Evolutionary conservation across 257 asterid genomes (phyloP).

Genomic region (Solanum infundibuliforme): DNA sequence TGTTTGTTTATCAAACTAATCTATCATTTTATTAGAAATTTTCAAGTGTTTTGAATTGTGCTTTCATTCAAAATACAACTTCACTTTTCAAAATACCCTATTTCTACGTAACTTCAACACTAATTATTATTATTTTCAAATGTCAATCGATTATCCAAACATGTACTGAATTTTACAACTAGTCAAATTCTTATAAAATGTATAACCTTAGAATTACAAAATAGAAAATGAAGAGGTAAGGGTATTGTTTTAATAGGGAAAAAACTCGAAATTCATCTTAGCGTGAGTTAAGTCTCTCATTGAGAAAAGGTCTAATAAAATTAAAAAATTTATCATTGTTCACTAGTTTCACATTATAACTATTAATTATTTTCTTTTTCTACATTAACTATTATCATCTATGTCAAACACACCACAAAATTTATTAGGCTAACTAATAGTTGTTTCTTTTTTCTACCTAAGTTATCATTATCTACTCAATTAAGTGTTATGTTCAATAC

Average conservation of each 20-base stretch:
- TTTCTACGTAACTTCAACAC: background rate
- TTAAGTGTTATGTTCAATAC: background rate
- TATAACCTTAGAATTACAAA: background rate
- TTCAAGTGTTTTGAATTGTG: background rate
- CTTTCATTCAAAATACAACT: background rate
- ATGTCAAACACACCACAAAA: background rate
- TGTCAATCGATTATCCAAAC: background rate
- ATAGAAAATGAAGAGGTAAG: background rate
- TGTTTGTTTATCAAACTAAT: background rate
- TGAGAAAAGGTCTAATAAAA: background rate
- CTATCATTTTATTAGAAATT: background rate
- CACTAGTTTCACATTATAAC: background rate
- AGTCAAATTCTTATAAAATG: background rate
- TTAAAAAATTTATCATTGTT: background rate
- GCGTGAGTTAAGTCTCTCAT: background rate
- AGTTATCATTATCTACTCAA: background rate
- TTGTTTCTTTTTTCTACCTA: background rate
- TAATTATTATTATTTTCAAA: background rate
- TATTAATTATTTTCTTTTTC: too few relatives aligned
- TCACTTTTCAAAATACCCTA: background rate
- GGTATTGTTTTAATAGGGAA: background rate
- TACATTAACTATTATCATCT: background rate
- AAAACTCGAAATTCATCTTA: background rate
- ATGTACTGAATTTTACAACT: background rate
- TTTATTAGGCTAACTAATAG: background rate